A percentile compares a stretch with the other conserved stretches of the same genome.
These are phyloP conservation scores for Pinus taeda DNA, from an alignment of 75 land plant genomes.

Conservation along the genomic window DNA sequence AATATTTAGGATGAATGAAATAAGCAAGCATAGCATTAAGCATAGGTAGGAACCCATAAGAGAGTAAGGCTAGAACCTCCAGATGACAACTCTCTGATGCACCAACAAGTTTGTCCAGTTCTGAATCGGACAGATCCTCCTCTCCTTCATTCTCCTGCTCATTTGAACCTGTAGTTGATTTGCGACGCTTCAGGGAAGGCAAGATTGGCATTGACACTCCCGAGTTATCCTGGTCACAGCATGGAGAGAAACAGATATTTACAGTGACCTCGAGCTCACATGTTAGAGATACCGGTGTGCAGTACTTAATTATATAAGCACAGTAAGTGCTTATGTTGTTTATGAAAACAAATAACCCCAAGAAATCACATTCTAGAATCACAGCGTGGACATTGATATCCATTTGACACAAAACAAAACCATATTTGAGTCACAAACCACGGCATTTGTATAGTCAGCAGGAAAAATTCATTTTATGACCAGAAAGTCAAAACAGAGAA, in stretches of 20 bases:
- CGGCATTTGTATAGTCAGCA: background rate
- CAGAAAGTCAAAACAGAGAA: background rate
- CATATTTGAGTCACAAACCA: too few relatives aligned
- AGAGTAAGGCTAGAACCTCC: conserved; percentile 30
- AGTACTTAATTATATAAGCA: background rate
- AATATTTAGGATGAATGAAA: background rate
- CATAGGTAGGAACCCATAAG: background rate
- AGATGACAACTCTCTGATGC: conserved; percentile 56
- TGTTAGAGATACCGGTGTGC: background rate
- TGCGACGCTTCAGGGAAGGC: conserved; percentile 37
- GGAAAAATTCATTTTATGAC: background rate
- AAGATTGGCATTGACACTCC: conserved; percentile 17
- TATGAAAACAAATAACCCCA: background rate
- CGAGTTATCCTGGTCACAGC: conserved; percentile 31
- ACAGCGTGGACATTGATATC: too few relatives aligned
- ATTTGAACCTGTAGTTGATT: conserved; percentile 31
- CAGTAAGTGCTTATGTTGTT: background rate
- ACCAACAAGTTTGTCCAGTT: conserved; percentile 75
- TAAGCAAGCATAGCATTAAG: background rate
- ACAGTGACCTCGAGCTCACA: background rate
- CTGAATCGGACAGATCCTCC: conserved; percentile 60
- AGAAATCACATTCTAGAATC: too few relatives aligned
- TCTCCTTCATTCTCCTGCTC: conserved; percentile 41
- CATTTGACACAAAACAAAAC: too few relatives aligned
- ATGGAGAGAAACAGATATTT: too few relatives aligned